Percentiles rank a stretch among this genome's conserved stretches.
phyloP scores from a whole-genome alignment of 2,329 filamentous ascomycete genomes.

The Xylariaceae sp. region DNA sequence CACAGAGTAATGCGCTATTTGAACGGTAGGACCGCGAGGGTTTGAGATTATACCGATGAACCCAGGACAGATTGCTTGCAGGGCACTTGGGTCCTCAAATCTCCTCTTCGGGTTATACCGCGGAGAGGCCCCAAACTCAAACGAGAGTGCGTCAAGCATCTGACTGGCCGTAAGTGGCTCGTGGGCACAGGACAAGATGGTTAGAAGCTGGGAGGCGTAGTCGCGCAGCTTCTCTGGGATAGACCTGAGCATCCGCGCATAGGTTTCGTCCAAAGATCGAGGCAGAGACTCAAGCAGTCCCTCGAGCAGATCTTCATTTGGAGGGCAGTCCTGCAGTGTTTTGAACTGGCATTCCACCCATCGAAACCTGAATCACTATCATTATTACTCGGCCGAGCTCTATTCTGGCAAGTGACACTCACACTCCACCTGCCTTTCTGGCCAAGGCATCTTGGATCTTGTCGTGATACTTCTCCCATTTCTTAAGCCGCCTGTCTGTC shows the following conservation, averaged over 20 bases:
- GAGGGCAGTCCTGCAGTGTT: slow-evolving; percentile 19
- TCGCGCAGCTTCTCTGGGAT: neutral
- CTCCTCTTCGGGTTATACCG: neutral
- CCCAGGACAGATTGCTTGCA: neutral
- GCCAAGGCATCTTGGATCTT: slow-evolving; percentile 26
- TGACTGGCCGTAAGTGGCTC: neutral
- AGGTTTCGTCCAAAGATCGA: slow-evolving; percentile 31
- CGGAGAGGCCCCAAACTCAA: neutral
- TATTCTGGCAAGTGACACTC: too few species aligned
- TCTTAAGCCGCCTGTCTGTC: slow-evolving; percentile 18
- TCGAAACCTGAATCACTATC: slow-evolving; percentile 28
- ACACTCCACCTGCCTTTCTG: slow-evolving; percentile 29
- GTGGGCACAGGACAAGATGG: neutral
- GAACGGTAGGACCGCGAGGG: neutral
- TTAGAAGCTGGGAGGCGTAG: neutral
- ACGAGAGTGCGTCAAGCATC: neutral
- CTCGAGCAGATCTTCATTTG: slow-evolving; percentile 20
- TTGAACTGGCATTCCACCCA: slow-evolving; percentile 33
- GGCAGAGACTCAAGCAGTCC: slow-evolving; percentile 31
- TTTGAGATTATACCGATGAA: neutral
- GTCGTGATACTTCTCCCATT: slow-evolving; percentile 23
- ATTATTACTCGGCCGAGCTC: too few species aligned
- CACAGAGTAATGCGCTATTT: neutral
- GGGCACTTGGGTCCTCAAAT: neutral
- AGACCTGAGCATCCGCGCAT: slow-evolving; percentile 28